Conservation (phyloP, 352 stramenopile species). For the Discostella stelligera region DNA sequence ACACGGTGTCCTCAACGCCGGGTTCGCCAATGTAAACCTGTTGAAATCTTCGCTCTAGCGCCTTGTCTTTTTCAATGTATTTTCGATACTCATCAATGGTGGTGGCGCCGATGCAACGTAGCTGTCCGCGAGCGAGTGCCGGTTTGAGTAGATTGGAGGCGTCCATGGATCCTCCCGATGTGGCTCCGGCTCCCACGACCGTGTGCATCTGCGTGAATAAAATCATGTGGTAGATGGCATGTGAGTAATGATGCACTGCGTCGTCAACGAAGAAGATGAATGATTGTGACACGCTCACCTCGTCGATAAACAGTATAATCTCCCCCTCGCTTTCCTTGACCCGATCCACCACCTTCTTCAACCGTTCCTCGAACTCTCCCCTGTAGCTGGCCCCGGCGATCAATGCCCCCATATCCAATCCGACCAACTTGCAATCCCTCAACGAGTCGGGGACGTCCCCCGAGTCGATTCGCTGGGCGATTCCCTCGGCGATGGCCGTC, state of each 20-base stretch:
- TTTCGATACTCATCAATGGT: slow-evolving; percentile 97
- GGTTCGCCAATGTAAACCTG: slow-evolving; percentile 93
- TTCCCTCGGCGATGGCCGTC: slow-evolving; percentile 91
- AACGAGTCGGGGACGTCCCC: slow-evolving; percentile 95
- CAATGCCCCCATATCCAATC: slow-evolving; percentile 94
- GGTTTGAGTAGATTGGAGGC: slow-evolving; percentile 97
- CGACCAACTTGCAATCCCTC: slow-evolving; percentile 86
- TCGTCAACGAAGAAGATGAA: too few relatives aligned
- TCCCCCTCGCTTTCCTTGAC: slow-evolving; percentile 81
- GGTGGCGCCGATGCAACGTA: slow-evolving; percentile 96
- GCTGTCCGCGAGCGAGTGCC: slow-evolving; percentile 92
- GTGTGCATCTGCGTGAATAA: slow-evolving; percentile 7
- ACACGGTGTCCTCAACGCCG: slow-evolving; percentile 91
- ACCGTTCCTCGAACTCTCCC: slow-evolving; percentile 98
- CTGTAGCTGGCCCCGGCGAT: slow-evolving; percentile 97
- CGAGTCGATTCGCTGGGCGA: slow-evolving; percentile 93
- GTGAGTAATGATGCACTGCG: too few relatives aligned
- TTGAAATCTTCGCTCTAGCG: slow-evolving; percentile 97
- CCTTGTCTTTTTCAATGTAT: slow-evolving; percentile 98
- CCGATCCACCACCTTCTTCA: slow-evolving; percentile 94
- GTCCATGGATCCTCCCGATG: slow-evolving; percentile 91
- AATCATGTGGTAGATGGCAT: too few relatives aligned
- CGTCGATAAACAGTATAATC: slow-evolving; percentile 99
- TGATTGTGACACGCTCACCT: slow-evolving; percentile 81
- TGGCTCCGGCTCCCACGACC: slow-evolving; percentile 93